A percentile compares a stretch with the other conserved stretches of the same genome.
phyloP scores from a whole-genome alignment of 768 basidiomycete genomes.

The Suillus discolor region DNA sequence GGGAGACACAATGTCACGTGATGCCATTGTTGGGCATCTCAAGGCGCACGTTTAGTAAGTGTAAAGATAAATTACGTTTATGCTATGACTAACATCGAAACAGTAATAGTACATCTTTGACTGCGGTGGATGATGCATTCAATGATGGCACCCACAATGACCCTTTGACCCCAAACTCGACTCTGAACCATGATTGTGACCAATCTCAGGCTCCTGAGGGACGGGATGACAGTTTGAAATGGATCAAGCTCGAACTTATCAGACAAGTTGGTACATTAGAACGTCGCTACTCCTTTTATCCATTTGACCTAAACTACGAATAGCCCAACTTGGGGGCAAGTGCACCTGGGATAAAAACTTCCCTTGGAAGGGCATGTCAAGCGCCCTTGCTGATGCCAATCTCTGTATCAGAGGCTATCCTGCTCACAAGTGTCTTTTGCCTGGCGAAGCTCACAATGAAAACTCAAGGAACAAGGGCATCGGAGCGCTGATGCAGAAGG shows the following conservation, averaged over 20 bases:
- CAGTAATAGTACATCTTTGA: neutral
- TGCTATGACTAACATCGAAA: neutral
- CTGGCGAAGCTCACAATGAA: neutral
- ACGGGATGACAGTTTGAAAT: neutral
- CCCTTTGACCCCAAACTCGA: neutral
- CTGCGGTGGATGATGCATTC: neutral
- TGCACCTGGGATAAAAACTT: neutral
- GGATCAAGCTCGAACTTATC: neutral
- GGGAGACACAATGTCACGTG: too few species aligned
- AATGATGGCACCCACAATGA: neutral
- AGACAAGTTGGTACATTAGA: neutral
- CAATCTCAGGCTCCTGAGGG: neutral
- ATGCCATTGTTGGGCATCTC: too few species aligned
- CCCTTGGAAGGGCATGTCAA: neutral
- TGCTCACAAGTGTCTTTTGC: neutral
- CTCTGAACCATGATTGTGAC: neutral
- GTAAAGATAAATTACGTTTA: too few species aligned
- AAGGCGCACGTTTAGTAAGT: too few species aligned
- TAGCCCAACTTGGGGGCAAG: neutral
- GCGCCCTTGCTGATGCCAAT: neutral
- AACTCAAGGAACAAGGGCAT: neutral
- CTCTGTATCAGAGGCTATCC: neutral
- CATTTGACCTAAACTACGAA: neutral
- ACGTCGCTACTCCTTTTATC: neutral
- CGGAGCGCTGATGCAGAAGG: neutral